Base-by-base conservation (phyloP, 495 filamentous ascomycete species). In the Penicillium desertorum region DNA sequence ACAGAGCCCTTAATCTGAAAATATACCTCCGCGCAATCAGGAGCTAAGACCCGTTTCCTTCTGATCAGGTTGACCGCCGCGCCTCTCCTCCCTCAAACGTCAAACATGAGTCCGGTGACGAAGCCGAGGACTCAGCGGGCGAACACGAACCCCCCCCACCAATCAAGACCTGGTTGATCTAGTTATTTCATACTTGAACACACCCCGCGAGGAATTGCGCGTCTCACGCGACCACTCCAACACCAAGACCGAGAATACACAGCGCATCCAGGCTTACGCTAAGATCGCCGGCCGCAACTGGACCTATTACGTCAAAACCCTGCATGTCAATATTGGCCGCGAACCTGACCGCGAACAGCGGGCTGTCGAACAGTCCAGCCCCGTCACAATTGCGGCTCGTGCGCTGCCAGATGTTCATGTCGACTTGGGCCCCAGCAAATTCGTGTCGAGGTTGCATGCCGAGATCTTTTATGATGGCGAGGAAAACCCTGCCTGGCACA, bases 361-460 rank as follows among this genome's bases (percentile, higher is more conserved):
- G 51, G 66, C 72, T 12, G 66, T 71, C 47, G 75, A 76, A 47
- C 72, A 78, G 57, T 78, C 73, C 19, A 77, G 76, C 57, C 72
- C 74, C 56, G 72, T 74, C 36, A 69, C 72, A 39, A 79, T 76
- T 54, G 73, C 70, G 32, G 72, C 75, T 50, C 72, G 74, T 46
- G 71, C 78, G 42, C 77, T 79, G 17, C 64, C 69, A 37, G 76
- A 74, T 25, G 84, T 98, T 22, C 86, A 97, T 67, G 91, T 98
- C 64, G 93, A 98, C 67, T 76, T 98, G 37, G 95, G 95, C 4
- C 94, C 94, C 2, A 91, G 87, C 75, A 96, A 97, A 70, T 84
- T 90, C 54, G 86, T 98, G 25, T 98, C 95, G 42, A 82, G 94
- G 54, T 78, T 87, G 56, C 94, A 98, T 74, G 95, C 93, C 8